These are phyloP conservation scores for Xerocomellus amylosporus DNA, from an alignment of 768 basidiomycete genomes.

Conservation along the genomic window DNA sequence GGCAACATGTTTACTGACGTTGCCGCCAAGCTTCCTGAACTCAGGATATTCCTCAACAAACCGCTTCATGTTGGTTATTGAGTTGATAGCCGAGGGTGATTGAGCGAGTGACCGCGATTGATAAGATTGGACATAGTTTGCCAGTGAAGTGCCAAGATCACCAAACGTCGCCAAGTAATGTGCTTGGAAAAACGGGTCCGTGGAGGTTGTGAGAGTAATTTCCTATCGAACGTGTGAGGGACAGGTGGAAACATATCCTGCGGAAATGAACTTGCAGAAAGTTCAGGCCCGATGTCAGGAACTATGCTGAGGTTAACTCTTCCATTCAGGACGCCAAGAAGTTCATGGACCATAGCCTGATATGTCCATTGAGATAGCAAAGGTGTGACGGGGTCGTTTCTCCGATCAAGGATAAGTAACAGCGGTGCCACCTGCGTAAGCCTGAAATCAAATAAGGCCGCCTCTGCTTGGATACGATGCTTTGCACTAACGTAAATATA, in stretches of 20 bases:
- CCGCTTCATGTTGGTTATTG: conserved; percentile 93
- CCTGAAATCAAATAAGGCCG: conserved; percentile 88
- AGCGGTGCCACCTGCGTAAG: conserved; percentile 85
- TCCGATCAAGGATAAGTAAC: conserved; percentile 87
- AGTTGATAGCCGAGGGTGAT: conserved; percentile 80
- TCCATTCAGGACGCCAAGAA: conserved; percentile 91
- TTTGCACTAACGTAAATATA: conserved; percentile 31
- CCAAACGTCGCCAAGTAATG: conserved; percentile 94
- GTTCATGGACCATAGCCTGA: conserved; percentile 98
- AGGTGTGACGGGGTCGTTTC: conserved; percentile 97
- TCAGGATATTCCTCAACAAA: conserved; percentile 99
- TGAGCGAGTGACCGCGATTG: conserved; percentile 78
- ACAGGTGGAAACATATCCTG: conserved; percentile 1
- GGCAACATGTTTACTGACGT: conserved; percentile 98
- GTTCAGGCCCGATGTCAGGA: conserved; percentile 82
- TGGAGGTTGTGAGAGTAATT: conserved; percentile 86
- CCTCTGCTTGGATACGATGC: conserved; percentile 79
- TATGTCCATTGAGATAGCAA: conserved; percentile 98
- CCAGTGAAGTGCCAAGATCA: conserved; percentile 88
- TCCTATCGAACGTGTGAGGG: conserved; percentile 52
- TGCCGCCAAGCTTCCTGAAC: conserved; percentile 92
- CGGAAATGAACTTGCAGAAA: conserved; percentile 55
- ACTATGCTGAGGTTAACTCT: conserved; percentile 82
- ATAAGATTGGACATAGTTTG: conserved; percentile 92
- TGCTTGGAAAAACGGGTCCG: conserved; percentile 91